A percentile compares a stretch with the other conserved stretches of the same genome.
These are phyloP conservation scores for Triticum monococcum DNA, from an alignment of 176 grass and related monocot species.

Conservation along the genomic window DNA sequence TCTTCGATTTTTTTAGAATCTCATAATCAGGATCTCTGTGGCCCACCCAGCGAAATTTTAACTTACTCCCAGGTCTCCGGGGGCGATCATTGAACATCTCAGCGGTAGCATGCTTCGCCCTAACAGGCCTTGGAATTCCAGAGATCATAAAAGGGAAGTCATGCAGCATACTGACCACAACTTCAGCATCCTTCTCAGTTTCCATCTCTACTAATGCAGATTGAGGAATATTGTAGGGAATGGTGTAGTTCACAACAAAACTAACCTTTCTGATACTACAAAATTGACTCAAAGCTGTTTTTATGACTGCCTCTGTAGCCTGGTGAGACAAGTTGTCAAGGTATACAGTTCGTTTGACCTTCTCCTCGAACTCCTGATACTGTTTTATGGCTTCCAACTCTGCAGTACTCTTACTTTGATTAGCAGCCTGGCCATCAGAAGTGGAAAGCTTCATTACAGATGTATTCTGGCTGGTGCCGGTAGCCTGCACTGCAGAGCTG, in stretches of 20 bases:
- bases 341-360: constrained; percentile 72
- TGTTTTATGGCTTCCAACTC: constrained; percentile 38
- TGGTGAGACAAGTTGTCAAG: constrained; percentile 57
- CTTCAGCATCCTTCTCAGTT: constrained; percentile 44
- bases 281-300: constrained; percentile 53
- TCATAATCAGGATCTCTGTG: constrained; percentile 30
- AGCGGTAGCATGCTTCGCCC: constrained; percentile 39
- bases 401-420: background rate
- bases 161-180: constrained; percentile 42
- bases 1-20: constrained; percentile 40
- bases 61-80: constrained; percentile 42
- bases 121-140: constrained; percentile 79
- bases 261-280: constrained; percentile 43
- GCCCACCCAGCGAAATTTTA: constrained; percentile 37
- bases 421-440: constrained; percentile 9
- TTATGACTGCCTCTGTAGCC: constrained; percentile 44
- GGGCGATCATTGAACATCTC: constrained; percentile 72
- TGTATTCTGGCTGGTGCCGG: constrained; percentile 6
- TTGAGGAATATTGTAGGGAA: constrained; percentile 61
- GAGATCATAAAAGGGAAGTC: constrained; percentile 79
- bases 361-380: constrained; percentile 61
- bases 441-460: background rate
- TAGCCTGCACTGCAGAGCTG: constrained; percentile 1
- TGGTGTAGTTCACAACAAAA: constrained; percentile 57
- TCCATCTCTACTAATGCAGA: constrained; percentile 75